Evolutionary conservation across 106 monocot genomes (phyloP).

Genomic region (Alisma plantagoaquatica): DNA sequence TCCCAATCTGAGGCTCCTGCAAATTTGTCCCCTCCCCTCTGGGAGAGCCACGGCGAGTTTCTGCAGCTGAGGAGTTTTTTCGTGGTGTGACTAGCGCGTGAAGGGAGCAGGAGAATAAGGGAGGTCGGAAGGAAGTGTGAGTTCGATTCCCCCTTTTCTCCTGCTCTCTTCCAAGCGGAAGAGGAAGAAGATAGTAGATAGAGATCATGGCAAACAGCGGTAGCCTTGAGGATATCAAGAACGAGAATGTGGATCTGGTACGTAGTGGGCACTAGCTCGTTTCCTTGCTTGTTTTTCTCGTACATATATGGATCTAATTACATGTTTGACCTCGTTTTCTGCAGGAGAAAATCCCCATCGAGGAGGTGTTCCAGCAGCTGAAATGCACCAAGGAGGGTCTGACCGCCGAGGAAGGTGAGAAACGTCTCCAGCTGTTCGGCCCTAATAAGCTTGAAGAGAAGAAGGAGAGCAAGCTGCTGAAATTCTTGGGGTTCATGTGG

Average conservation of each 20-base stretch:
- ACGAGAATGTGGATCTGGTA: constrained; percentile 18
- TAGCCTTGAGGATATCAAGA: constrained; percentile 17
- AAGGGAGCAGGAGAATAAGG: too few species aligned
- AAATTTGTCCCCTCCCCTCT: too few species aligned
- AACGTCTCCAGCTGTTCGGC: constrained; percentile 10
- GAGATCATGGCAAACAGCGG: neutral
- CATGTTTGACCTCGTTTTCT: neutral
- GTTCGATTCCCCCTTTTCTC: neutral
- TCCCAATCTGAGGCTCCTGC: too few species aligned
- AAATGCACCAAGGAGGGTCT: constrained; percentile 26
- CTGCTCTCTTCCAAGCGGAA: neutral
- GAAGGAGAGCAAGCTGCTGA: constrained; percentile 47
- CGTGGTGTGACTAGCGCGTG: too few species aligned
- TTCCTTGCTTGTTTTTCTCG: neutral
- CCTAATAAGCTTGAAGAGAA: constrained; percentile 15
- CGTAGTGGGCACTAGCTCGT: too few species aligned
- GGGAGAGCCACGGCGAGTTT: too few species aligned
- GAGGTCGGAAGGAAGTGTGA: too few species aligned
- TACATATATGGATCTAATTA: neutral
- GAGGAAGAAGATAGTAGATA: neutral
- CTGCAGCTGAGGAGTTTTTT: too few species aligned
- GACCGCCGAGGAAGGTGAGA: constrained; percentile 24
- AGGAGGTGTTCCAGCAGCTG: constrained; percentile 31
- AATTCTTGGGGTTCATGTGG: constrained; percentile 86
- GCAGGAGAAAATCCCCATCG: constrained; percentile 32